These are phyloP conservation scores for Cunninghamia lanceolata DNA, from an alignment of 75 land plant genomes.

Conservation along the genomic window DNA sequence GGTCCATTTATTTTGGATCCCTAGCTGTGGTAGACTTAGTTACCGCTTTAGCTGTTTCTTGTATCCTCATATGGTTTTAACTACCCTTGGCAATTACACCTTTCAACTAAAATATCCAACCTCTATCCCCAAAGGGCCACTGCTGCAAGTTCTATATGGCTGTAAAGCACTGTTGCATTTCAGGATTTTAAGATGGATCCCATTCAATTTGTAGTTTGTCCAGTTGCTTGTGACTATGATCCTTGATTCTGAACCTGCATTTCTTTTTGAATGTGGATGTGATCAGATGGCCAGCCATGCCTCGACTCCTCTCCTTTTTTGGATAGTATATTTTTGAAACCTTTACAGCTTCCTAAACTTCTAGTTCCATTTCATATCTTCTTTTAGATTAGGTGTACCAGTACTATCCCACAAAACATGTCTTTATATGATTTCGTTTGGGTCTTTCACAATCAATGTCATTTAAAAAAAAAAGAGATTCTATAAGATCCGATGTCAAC, in stretches of 20 bases:
- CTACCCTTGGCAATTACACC: background rate
- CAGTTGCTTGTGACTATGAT: background rate
- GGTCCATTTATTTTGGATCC: background rate
- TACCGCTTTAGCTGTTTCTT: background rate
- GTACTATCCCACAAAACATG: background rate
- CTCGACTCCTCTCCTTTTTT: background rate
- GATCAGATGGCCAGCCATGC: background rate
- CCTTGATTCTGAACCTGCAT: background rate
- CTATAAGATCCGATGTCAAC: background rate
- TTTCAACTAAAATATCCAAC: background rate
- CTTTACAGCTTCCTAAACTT: background rate
- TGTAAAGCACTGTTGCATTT: background rate
- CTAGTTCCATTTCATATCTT: background rate
- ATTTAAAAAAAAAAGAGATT: background rate
- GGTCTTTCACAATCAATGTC: background rate
- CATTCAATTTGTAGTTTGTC: background rate
- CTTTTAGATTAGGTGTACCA: background rate
- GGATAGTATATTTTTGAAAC: background rate
- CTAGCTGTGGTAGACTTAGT: background rate
- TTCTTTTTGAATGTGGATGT: background rate
- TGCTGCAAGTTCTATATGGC: background rate
- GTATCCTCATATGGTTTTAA: background rate
- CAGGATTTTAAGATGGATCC: background rate
- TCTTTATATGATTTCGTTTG: background rate
- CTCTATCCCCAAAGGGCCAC: background rate